Evolutionary conservation across 2,329 filamentous ascomycete genomes (phyloP).

Genomic region (Claviceps monticola): DNA sequence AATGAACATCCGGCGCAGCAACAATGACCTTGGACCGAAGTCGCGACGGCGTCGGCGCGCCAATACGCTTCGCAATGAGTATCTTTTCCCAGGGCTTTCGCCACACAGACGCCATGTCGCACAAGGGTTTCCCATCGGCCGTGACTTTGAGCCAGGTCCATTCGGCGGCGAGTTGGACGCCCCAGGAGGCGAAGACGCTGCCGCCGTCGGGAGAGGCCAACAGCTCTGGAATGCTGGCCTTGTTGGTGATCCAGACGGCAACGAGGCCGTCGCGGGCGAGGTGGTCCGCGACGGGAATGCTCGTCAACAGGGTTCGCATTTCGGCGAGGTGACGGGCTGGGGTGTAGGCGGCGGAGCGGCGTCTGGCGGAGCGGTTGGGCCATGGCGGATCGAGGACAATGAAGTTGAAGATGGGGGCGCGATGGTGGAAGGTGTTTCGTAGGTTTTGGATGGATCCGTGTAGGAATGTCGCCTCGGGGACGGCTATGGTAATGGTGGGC

Average conservation of each 20-base stretch:
- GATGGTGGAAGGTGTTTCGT: slow-evolving; percentile 25
- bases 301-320: slow-evolving; percentile 34
- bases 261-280: slow-evolving; percentile 44
- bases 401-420: slow-evolving; percentile 46
- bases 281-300: slow-evolving; percentile 41
- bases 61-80: slow-evolving; percentile 40
- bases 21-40: slow-evolving; percentile 42
- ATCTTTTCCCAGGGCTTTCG: slow-evolving; percentile 67
- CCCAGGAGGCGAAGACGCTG: slow-evolving; percentile 52
- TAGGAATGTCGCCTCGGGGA: slow-evolving; percentile 32
- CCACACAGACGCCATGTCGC: slow-evolving; percentile 44
- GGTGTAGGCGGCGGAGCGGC: slow-evolving; percentile 37
- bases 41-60: slow-evolving; percentile 12
- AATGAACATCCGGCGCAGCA: slow-evolving; percentile 63
- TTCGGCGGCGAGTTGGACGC: slow-evolving; percentile 49
- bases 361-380: slow-evolving; percentile 62
- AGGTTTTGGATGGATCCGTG: slow-evolving; percentile 32
- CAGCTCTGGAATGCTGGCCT: slow-evolving; percentile 41
- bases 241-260: slow-evolving; percentile 70
- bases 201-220: slow-evolving; percentile 35
- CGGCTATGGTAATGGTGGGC: neutral
- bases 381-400: slow-evolving; percentile 67
- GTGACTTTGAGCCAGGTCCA: slow-evolving; percentile 75
- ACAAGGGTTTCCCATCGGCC: slow-evolving; percentile 47
- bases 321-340: slow-evolving; percentile 32